Evolutionary conservation across 176 grass and related monocot genomes (phyloP), one percentile per base, ranked within the genome.

Genomic region (Raddia distichophylla): DNA sequence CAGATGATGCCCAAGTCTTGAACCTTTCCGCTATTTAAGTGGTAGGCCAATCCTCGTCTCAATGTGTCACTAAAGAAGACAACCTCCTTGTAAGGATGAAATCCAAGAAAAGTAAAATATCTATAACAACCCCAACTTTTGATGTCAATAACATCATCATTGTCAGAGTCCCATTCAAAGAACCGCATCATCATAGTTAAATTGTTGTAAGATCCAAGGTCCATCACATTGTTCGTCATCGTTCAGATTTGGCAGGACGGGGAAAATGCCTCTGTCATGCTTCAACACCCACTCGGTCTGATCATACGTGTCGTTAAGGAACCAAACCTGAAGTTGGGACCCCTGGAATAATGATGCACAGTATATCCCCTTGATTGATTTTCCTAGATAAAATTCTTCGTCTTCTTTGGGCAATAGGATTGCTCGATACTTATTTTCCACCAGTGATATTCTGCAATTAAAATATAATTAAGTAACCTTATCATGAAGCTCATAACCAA

Each of bases 341-440:
- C 0, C 4, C 50, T 9, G 18, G 22, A n/a, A 17, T 20, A 73
- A 50, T 22, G 68, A 82, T 73, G 80, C 80, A 51, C 44, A 82
- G 1, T 72, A 72, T 82, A 82, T 72, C 67, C 79, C 79, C 10
- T 62, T 63, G 67, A 3, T 61, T 62, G 68, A 82, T 62, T 82
- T 63, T 50, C 57, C 80, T 8, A 82, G 22, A 52, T 51, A 73
- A 37, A 73, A 82, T 20, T 8, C 44, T 50, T 2, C 10, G 44
- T 45, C 64, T 42, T 63, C 45, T 37, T 3, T 9, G 11, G 46
- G 68, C 27, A 73, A 15, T 49, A 32, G 35, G 62, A 82, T 82
- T 19, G 62, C 56, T 73, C 27, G 68, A 82, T 73, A 82, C 2
- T 2, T 82, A 51, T 71, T 73, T 17, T 82, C 46, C 20, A 3